These are phyloP conservation scores for Thielaviopsis musarum DNA, from an alignment of 2,329 filamentous ascomycete species.

Conservation along the genomic window DNA sequence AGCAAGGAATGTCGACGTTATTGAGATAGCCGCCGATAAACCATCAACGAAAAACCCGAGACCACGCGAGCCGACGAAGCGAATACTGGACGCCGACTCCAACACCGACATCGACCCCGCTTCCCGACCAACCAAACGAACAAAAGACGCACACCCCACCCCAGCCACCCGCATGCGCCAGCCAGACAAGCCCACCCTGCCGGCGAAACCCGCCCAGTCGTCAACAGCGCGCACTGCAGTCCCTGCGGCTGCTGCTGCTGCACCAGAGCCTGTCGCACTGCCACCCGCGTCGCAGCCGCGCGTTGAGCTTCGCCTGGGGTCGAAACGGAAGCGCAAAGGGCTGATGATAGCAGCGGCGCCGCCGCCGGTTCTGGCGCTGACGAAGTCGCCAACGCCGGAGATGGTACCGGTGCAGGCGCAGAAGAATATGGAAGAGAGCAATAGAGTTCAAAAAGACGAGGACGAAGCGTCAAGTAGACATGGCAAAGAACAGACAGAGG, in stretches of 20 bases:
- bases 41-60: neutral
- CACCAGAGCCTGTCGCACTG: neutral
- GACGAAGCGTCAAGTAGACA: neutral
- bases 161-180: neutral
- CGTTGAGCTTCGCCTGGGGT: conserved; percentile 1
- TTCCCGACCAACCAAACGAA: neutral
- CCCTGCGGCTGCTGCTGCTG: neutral
- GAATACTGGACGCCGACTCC: neutral
- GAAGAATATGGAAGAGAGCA: neutral
- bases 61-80: neutral
- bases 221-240: no score
- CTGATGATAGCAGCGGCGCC: conserved; percentile 5
- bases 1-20: neutral
- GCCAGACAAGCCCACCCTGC: neutral
- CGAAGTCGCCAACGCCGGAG: neutral
- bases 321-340: conserved; percentile 1
- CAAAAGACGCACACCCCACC: neutral
- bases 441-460: neutral
- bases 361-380: neutral
- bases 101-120: neutral
- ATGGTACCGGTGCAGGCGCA: neutral
- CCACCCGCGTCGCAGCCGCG: conserved; percentile 3
- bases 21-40: neutral
- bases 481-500: neutral
- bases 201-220: neutral